Base-by-base conservation (phyloP, 805 yeast genomes). In the Dipodascopsis uninucleata region DNA sequence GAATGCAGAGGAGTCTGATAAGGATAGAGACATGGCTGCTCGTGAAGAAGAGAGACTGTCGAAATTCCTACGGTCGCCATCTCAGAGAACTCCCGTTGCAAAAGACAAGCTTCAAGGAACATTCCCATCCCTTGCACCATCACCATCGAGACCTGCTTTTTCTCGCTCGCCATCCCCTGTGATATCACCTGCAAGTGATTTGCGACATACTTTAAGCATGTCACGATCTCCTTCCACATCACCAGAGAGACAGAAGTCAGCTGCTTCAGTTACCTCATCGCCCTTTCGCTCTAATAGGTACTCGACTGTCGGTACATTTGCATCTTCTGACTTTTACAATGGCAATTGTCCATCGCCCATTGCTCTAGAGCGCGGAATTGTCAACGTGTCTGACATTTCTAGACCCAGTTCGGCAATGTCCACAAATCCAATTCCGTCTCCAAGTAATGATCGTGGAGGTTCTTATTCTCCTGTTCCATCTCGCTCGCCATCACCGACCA, bases 261-360 rank as follows among this genome's bases (percentile, higher is more conserved):
- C n/a, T n/a, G n/a, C n/a, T n/a, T 33, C 47, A 17, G 12, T 14
- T 4, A 24, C 17, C 16, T 3, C 41, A 7, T 45, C 50, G 3
- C 53, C 51, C n/a, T 49, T 49, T 34, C 28, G 51, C 10, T 38
- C 51, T 10, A 42, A 21, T 17, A 37, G 53, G 4, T 45, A 45
- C 16, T 49, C 53, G 17, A 50, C 50, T 5, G 37, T 49, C 32
- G 53, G 53, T 17, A 49, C 53, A 5, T 41, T 41, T 26, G 47
- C 53, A 3, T 48, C 53, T 18, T 49, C 53, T 7, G 53, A 49
- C 22, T 49, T 49, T 23, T 49, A 49, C 28, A 26, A 23, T 12
- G 41, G 35, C 24, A 21, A 25, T 16, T 26, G 41, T 5, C 37
- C 44, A 3, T 33, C 43, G 18, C 53, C 50, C 2, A 40, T 44